Base-by-base conservation (phyloP, 768 basidiomycete species). In the Mrakia blollopis region DNA sequence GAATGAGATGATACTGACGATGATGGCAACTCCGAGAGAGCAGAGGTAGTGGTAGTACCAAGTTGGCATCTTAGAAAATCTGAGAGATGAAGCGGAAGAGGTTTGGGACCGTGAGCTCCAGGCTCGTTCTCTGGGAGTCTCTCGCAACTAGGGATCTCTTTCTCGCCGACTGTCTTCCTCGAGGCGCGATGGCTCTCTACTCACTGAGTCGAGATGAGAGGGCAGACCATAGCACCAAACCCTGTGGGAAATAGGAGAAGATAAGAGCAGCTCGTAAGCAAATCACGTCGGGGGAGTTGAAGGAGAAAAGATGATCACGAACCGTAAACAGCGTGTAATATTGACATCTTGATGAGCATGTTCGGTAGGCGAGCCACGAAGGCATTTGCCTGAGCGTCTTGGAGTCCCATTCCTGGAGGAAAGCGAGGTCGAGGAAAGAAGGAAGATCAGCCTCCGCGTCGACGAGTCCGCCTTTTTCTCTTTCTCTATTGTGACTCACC, bases 21-120 rank as follows among this genome's bases (percentile, higher is more conserved):
- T 79, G 23, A 88, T 74, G 0, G 91, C 88, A n/a, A 94, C 79
- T 0, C 88, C 90, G 0, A 93, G 83, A 0, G 91, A 92, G 0
- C 85, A 85, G 13, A 93, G 85, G 80, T 89, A 94, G 81, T 93
- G 91, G 82, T 91, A 90, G 0, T 89, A 91, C 93, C 92, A 94
- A 47, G 84, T 39, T 13, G 30, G n/a, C 35, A 72, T 54, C 32
- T 35, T 72, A 2, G 72, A 72, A 23, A 72, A 72, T 3, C 57
- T 57, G 57, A 28, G 25, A 28, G 28, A 57, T 44, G 10, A 44
- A 6, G 44, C 44, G 44, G 57, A 28, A n/a, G 57, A 28, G 25
- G 47, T 16, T 50, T 21, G 47, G 28, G 50, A 16, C 16, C 3
- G 50, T 52, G 9, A 57, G 28, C 11, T 28, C 57, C 25, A 18